Base-by-base conservation (phyloP, 2,329 filamentous ascomycete genomes). In the Beauveria caledonica region DNA sequence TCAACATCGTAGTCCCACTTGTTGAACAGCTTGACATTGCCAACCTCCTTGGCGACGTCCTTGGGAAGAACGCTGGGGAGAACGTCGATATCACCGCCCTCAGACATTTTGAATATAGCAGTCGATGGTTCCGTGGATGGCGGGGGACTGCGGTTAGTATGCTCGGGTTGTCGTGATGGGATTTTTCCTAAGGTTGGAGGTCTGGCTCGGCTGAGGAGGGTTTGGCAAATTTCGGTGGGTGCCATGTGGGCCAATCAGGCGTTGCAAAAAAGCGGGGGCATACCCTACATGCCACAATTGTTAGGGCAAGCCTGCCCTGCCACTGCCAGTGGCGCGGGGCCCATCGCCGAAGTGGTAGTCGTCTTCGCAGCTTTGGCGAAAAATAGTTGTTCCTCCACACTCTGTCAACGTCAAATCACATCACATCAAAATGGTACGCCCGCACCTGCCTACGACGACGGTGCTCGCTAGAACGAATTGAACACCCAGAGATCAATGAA, bases 1-100 rank as follows among this genome's bases (percentile, higher is more conserved):
- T 99, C 94, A 76, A 99, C 93, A 87, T 97, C 94, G 82, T 97
- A 99, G 81, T 81, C 80, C 81, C 92, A 96, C 82, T 95, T 96
- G 88, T 94, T 95, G 87, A 96, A 96, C 73, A 96, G 86, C 88
- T 96, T 96, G 78, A 94, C 85, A 81, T 84, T 88, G 80, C 92
- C 92, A 80, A 94, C 87, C 82, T 96, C 90, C 73, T 86, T 83
- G 74, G 86, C 83, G 76, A 96, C 88, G 70, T 96, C 92, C 87
- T 95, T 96, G 80, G 93, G 92, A 70, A 97, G 89, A 77, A 92
- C 86, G 75, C 85, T 80, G 81, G 86, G 89, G 79, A 85, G 83
- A 76, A 82, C 88, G 84, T 96, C 91, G 80, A 96, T 88, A 84
- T 96, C 92, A 83, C 88, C 91, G 81, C 79, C 82, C 82, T 96